phyloP scores from a whole-genome alignment of 208 protist genomes.

The Leishmania lainsoni region DNA sequence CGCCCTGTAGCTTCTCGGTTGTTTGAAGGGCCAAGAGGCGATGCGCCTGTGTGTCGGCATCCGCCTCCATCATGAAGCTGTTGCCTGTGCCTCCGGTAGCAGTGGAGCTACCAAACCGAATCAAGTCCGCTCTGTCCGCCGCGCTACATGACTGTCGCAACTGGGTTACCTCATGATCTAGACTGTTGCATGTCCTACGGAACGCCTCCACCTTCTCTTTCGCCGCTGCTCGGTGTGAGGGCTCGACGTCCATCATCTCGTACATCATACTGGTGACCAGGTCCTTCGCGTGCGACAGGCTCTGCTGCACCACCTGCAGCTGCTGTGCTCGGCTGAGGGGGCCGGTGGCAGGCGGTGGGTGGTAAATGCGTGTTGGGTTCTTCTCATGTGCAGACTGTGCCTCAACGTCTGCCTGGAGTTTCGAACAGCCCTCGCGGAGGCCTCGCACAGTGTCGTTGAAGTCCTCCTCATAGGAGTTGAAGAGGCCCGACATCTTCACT shows the following conservation, averaged over 20 bases:
- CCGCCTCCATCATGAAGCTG: conserved; percentile 31
- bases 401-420: conserved; percentile 40
- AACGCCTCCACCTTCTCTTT: conserved; percentile 50
- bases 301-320: conserved; percentile 48
- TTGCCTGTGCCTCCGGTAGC: conserved; percentile 7
- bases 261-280: conserved; percentile 75
- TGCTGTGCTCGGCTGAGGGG: conserved; percentile 52
- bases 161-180: neutral
- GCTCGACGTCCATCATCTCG: conserved; percentile 53
- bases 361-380: conserved; percentile 40
- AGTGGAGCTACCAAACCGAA: conserved; percentile 32
- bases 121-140: conserved; percentile 60
- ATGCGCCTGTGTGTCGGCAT: conserved; percentile 45
- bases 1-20: conserved; percentile 58
- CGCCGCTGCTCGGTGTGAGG: conserved; percentile 23
- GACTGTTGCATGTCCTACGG: conserved; percentile 5
- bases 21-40: conserved; percentile 51
- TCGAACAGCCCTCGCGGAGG: conserved; percentile 25
- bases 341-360: conserved; percentile 48
- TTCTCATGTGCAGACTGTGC: conserved; percentile 25
- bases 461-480: conserved; percentile 72
- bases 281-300: conserved; percentile 50
- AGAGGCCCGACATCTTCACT: conserved; percentile 47
- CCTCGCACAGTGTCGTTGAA: conserved; percentile 48
- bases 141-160: conserved; percentile 46